Base-by-base conservation (phyloP, 768 basidiomycete genomes). In the Tulasnella sp. region DNA sequence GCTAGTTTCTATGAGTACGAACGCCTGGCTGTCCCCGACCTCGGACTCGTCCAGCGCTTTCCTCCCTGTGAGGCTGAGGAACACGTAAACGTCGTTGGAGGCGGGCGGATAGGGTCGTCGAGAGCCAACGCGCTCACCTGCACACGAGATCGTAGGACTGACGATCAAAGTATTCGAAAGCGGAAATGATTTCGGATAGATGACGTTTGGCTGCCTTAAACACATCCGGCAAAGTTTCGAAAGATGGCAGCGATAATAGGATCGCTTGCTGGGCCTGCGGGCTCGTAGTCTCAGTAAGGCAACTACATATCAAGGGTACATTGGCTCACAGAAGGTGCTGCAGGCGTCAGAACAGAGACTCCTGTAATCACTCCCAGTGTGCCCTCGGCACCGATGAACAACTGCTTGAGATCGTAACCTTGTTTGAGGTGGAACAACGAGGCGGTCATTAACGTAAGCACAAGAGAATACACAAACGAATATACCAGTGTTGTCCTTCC, bases 321-420 rank as follows among this genome's bases (percentile, higher is more conserved):
- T 17, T 6, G 32, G 59, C 67, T 37, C 12, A 68, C 68, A 12
- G 65, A 62, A 6, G 71, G 82, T 60, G 84, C 76, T 45, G 87
- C 74, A 0, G 96, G 87, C 19, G 93, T 88, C 60, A 97, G 76
- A 66, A 99, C 93, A 3, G 93, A 96, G 36, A 97, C 86, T 21
- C 79, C 96, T 9, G 96, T 99, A 59, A 99, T 82, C 55, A 99
- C 75, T 42, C 96, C 96, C 21, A 99, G 82, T 0, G 94, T 97
- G 50, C 96, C 96, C 68, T 99, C 96, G 5, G 87, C 83, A 11
- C 96, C 96, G 63, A 99, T 96, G 71, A 98, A 99, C 15, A 99
- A 78, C 65, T 99, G 96, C 69, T 99, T 98, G 43, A 99, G 75
- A 69, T 99, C 96, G 67, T 96, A 97, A 11, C 96, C 94, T 36